A percentile compares a stretch with the other conserved stretches of the same genome.
phyloP scores from a whole-genome alignment of 768 basidiomycete species.

The Termitomyces sp. region DNA sequence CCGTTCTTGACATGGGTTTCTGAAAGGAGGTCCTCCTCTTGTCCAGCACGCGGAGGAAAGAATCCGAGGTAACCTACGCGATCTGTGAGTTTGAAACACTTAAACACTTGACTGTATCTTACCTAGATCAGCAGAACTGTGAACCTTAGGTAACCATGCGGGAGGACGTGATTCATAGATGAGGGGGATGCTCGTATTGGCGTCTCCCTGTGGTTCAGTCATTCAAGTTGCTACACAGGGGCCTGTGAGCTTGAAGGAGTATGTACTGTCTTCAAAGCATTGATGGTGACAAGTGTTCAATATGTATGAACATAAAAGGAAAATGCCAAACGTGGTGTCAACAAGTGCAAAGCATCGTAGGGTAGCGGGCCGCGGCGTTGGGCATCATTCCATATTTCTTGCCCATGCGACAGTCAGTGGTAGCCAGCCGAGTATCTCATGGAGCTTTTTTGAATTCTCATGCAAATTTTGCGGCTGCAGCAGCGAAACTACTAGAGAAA shows the following conservation, averaged over 20 bases:
- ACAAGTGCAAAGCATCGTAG: constrained; percentile 17
- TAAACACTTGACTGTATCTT: background rate
- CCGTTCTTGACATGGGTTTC: constrained; percentile 66
- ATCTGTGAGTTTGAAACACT: constrained; percentile 3
- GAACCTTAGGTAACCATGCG: constrained; percentile 68
- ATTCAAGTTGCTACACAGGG: constrained; percentile 22
- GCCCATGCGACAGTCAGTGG: constrained; percentile 56
- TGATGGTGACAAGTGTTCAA: background rate
- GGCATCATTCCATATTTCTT: background rate
- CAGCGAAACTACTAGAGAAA: constrained; percentile 65
- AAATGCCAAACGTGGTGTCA: background rate
- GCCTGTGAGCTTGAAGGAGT: constrained; percentile 3
- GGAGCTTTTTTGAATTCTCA: constrained; percentile 36
- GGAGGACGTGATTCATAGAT: constrained; percentile 70
- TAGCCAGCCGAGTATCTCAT: constrained; percentile 50
- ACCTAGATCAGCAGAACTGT: constrained; percentile 72
- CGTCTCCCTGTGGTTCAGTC: constrained; percentile 36
- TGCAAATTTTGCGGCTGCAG: constrained; percentile 45
- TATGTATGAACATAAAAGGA: background rate
- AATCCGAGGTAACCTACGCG: constrained; percentile 70
- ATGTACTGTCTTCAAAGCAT: constrained; percentile 1
- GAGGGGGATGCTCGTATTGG: constrained; percentile 32
- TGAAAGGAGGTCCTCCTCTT: constrained; percentile 74
- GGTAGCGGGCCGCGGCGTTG: too few species aligned
- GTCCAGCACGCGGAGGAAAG: constrained; percentile 69